Evolutionary conservation across 2,329 filamentous ascomycete genomes (phyloP), one percentile per base, ranked within the genome.

Genomic region (Phyllosticta capitalensis): DNA sequence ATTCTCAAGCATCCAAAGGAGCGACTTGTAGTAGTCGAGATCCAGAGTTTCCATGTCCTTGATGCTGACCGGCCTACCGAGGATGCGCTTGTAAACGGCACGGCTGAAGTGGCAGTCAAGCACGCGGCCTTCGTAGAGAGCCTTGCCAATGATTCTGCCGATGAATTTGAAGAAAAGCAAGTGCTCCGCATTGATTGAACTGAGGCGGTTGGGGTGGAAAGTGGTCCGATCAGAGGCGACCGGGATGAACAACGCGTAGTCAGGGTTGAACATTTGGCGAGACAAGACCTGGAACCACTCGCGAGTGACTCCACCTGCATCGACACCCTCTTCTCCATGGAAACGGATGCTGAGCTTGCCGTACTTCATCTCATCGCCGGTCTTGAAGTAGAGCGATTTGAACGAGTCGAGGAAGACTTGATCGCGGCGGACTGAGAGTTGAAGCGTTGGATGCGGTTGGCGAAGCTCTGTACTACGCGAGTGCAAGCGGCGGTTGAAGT

Each of bases 11-110:
- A 99, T 97, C 95, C 95, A 99, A 62, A 94, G 85, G 21, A 99
- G 82, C 14, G 92, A 97, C 74, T 97, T 99, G 83, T 97, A 96
- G 78, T 99, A 99, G 68, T 99, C 92, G 3, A 95, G 86, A 72
- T 99, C 94, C 63, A 99, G 88, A 21, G 92, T 96, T 74, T 99
- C 94, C 91, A 99, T 97, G 69, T 99, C 94, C 78, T 99, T 99
- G 74, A 99, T 88, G 9, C 92, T 96, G 49, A 97, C 92, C 3
- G 90, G 85, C 72, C 95, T 95, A 71, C 94, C 90, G 26, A 99
- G 83, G 64, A 99, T 96, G 65, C 90, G 88, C 79, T 97, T 97
- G 81, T 99, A 99, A 56, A 99, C 92, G 14, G 95, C 95, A 70
- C 94, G 87, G 76, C 92, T 97, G 79, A 99, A 99, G 80, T 97